These are phyloP conservation scores for Apiospora marii DNA, from an alignment of 2,329 filamentous ascomycete genomes.

Conservation along the genomic window DNA sequence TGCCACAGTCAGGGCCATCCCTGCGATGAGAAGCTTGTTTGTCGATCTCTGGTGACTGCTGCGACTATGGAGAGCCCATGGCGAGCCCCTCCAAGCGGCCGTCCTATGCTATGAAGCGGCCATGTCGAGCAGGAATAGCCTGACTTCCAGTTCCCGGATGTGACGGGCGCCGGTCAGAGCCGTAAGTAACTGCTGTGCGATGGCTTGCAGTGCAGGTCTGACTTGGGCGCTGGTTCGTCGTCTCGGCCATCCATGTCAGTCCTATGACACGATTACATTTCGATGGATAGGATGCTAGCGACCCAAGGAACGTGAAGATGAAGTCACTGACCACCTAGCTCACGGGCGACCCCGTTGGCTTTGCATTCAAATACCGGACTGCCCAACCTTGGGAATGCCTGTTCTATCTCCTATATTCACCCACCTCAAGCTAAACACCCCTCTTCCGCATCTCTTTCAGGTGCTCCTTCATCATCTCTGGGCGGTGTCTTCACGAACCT, in stretches of 20 bases:
- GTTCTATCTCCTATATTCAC: not conserved
- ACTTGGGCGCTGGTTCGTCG: not conserved
- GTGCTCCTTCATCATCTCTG: not conserved
- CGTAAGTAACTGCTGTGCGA: not conserved
- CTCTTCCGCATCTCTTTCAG: not conserved
- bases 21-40: constrained; percentile 24
- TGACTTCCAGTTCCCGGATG: not conserved
- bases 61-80: not conserved
- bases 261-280: constrained; percentile 32
- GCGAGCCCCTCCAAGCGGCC: not conserved
- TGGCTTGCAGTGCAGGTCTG: constrained; percentile 1
- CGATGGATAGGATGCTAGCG: constrained; percentile 24
- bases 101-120: not conserved
- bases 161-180: constrained; percentile 8
- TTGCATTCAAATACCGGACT: constrained; percentile 30
- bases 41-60: constrained; percentile 25
- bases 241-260: constrained; percentile 9
- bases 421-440: not conserved
- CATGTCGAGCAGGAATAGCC: not conserved
- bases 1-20: not conserved
- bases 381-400: constrained; percentile 8
- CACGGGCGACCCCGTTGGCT: constrained; percentile 6
- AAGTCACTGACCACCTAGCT: constrained; percentile 36
- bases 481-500: not conserved
- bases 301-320: constrained; percentile 32